A percentile compares a stretch with the other conserved stretches of the same genome.
phyloP scores from a whole-genome alignment of 441 rosid genomes.

The Pelargonium citronellum region DNA sequence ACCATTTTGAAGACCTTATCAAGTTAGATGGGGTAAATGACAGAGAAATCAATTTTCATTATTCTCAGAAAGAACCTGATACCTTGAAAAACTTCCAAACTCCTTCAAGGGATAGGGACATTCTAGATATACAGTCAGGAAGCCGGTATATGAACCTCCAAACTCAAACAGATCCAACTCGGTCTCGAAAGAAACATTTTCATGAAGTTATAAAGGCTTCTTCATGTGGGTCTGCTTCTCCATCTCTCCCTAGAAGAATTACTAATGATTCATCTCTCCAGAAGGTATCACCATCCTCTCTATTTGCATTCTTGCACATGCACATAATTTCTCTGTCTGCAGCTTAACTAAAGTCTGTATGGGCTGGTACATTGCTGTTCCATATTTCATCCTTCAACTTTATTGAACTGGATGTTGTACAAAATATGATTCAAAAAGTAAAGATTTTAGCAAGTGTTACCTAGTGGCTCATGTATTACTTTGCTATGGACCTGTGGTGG shows the following conservation, averaged over 20 bases:
- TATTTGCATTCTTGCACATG: not conserved
- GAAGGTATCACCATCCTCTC: slow-evolving; percentile 29
- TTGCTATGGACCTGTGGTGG: not conserved
- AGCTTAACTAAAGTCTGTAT: not conserved
- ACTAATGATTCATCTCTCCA: slow-evolving; percentile 25
- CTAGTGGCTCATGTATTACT: not conserved
- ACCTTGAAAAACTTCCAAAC: slow-evolving; percentile 15
- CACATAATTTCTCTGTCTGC: too few relatives aligned
- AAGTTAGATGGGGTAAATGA: slow-evolving; percentile 24
- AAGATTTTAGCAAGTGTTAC: not conserved
- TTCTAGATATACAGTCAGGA: slow-evolving; percentile 22
- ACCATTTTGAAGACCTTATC: slow-evolving; percentile 19
- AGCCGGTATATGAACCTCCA: slow-evolving; percentile 24
- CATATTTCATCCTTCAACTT: too few relatives aligned
- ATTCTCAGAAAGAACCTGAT: slow-evolving; percentile 25
- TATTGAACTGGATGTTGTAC: too few relatives aligned
- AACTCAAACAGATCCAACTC: slow-evolving; percentile 23
- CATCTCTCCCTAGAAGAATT: slow-evolving; percentile 23
- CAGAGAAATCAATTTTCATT: slow-evolving; percentile 15
- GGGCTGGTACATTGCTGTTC: not conserved
- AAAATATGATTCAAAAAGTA: too few relatives aligned
- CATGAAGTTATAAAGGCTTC: slow-evolving; percentile 31
- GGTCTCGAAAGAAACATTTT: slow-evolving; percentile 28
- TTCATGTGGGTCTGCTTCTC: slow-evolving; percentile 33
- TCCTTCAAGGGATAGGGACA: slow-evolving; percentile 23